Base-by-base conservation (phyloP, 2,329 filamentous ascomycete genomes). In the Rugonectria rugulosa region DNA sequence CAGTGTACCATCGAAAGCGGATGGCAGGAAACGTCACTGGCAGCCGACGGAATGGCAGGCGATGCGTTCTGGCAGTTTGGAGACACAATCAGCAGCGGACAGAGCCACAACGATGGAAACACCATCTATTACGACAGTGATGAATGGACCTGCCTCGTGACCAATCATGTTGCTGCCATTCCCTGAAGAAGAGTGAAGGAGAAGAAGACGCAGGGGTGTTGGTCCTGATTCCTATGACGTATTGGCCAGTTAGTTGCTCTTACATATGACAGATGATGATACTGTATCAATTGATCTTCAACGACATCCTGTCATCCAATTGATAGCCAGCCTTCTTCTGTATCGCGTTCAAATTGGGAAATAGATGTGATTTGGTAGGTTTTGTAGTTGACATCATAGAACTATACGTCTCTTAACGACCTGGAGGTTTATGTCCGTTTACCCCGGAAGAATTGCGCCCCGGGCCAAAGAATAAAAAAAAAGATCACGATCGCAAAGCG, bases 1-100 rank as follows among this genome's bases (percentile, higher is more conserved):
- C 65, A 71, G 55, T 72, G 70, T 56, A 44, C 60, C 37, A 72
- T 74, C 60, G 87, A 88, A 53, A 72, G 74, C 63, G 81, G 87
- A 61, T 82, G 74, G 61, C 61, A 77, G 53, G 46, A 65, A 31
- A 67, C 70, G 4, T 71, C 74, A 5, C 60, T 72, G 6, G 63
- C 64, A 7, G 61, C 68, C 2, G 48, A 49, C 3, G 67, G 75
- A 19, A 72, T 74, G 65, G 72, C 64, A 1, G 72, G 59, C 4
- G 75, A 77, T 53, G 53, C 70, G n/a, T 77, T 75, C 55, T 77
- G 74, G 75, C 75, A 77, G 57, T 71, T 72, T 60, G 75, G 75
- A n/a, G 74, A 76, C 53, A 67, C 62, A 6, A 62, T 77, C 29
- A 77, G 76, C 69, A 72, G 58, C 8, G 79, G 79, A 3, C 70